A percentile compares a stretch with the other conserved stretches of the same genome.
Conservation (phyloP, 2,329 filamentous ascomycete genomes). For the Pseudogymnoascus sp. region DNA sequence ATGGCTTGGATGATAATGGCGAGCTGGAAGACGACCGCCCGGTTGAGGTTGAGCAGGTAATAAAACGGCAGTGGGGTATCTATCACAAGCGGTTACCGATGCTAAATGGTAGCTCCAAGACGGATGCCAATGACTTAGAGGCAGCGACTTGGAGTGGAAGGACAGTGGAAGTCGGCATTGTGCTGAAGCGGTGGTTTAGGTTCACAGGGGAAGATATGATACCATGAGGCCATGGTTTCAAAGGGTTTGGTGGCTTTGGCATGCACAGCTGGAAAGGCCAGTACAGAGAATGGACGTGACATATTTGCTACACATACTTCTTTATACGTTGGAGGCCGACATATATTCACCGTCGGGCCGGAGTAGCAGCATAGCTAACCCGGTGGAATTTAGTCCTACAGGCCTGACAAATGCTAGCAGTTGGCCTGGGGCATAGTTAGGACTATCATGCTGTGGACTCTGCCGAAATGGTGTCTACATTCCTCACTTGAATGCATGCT, state of each 20-base stretch:
- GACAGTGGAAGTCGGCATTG: constrained; percentile 48
- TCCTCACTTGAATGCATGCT: neutral
- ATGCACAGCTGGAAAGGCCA: neutral
- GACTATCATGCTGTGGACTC: neutral
- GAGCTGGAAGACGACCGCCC: constrained; percentile 26
- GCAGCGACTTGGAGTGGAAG: constrained; percentile 51
- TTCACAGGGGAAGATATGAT: constrained; percentile 29
- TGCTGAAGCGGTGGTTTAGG: constrained; percentile 60
- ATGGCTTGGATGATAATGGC: constrained; percentile 24
- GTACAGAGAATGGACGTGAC: neutral
- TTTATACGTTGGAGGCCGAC: neutral
- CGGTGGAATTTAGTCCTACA: neutral
- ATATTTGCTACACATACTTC: neutral
- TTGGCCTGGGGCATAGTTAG: neutral
- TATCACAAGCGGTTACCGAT: constrained; percentile 48
- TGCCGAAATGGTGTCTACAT: neutral
- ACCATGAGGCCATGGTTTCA: neutral
- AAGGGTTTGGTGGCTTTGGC: neutral
- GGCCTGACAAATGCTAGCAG: neutral
- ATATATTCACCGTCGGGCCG: neutral
- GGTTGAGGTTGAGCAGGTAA: constrained; percentile 12
- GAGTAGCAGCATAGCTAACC: neutral
- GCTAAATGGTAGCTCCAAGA: constrained; percentile 48
- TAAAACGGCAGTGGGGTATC: constrained; percentile 35
- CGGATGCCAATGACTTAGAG: constrained; percentile 35